These are phyloP conservation scores for Fusarium piperis DNA, from an alignment of 2,329 filamentous ascomycete species.

Conservation along the genomic window DNA sequence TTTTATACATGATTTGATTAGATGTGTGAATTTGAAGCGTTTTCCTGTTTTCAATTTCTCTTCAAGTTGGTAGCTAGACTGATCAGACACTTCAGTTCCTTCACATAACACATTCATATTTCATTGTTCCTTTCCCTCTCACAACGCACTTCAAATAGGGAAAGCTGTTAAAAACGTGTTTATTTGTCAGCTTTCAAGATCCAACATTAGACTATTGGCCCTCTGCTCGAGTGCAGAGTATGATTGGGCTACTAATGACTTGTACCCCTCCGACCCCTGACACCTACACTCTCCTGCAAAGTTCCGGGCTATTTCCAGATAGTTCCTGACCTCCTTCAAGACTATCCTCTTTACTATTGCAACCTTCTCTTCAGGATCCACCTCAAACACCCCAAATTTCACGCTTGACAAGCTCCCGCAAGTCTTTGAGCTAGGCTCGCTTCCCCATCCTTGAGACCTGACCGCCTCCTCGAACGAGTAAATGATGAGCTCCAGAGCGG, in stretches of 20 bases:
- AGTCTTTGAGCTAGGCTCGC: not conserved
- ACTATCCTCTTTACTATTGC: not conserved
- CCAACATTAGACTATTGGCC: not conserved
- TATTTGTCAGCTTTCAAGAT: not conserved
- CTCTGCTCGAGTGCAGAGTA: not conserved
- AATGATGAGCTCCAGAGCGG: conserved; percentile 2
- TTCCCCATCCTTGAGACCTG: not conserved
- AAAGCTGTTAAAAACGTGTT: not conserved
- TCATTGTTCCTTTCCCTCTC: not conserved
- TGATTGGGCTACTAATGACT: not conserved
- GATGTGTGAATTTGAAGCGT: not conserved
- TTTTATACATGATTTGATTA: not conserved
- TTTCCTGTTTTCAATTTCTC: not conserved
- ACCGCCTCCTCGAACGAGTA: not conserved
- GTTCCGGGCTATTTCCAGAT: not conserved
- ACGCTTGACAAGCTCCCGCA: not conserved
- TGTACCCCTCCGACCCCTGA: not conserved
- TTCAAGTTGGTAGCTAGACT: not conserved
- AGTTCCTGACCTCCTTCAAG: not conserved
- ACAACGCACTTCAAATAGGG: not conserved
- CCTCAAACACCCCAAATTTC: not conserved
- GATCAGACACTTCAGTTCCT: not conserved
- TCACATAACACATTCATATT: not conserved
- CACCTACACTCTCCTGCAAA: not conserved
- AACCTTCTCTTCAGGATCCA: not conserved